Conservation (phyloP, 805 yeast species). For the Spathaspora arborariae region DNA sequence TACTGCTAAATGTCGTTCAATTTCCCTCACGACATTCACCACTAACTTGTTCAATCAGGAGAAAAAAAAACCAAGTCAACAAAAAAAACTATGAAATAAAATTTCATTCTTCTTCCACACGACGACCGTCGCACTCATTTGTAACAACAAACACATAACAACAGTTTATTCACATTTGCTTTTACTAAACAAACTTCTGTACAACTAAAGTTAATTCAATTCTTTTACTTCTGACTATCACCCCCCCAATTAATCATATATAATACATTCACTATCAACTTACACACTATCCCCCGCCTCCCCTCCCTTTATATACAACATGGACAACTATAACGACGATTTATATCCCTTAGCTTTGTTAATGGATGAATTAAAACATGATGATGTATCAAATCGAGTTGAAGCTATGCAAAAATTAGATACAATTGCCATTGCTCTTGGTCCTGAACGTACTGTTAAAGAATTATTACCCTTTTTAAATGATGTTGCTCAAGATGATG, state of each 20-base stretch:
- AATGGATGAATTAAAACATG: slow-evolving; percentile 96
- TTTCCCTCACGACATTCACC: background rate
- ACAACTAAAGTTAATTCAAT: too few relatives aligned
- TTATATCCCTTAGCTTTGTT: slow-evolving; percentile 91
- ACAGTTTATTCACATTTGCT: background rate
- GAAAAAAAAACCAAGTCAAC: background rate
- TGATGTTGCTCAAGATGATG: slow-evolving; percentile 92
- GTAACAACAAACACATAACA: background rate
- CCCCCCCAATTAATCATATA: too few relatives aligned
- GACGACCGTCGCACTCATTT: background rate
- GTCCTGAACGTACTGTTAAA: slow-evolving; percentile 85
- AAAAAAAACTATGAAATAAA: background rate
- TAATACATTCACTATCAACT: too few relatives aligned
- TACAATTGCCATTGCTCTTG: slow-evolving; percentile 91
- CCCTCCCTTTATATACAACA: slow-evolving; percentile 7
- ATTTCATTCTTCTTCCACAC: background rate
- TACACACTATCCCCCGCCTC: too few relatives aligned
- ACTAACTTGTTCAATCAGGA: background rate
- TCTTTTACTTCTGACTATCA: too few relatives aligned
- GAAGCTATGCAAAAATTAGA: slow-evolving; percentile 92
- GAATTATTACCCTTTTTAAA: slow-evolving; percentile 89
- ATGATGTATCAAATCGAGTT: slow-evolving; percentile 89
- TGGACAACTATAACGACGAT: slow-evolving; percentile 49
- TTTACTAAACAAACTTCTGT: background rate
- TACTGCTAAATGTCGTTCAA: background rate